Conservation (phyloP, 129 eudicot species). For the Mikania micrantha region DNA sequence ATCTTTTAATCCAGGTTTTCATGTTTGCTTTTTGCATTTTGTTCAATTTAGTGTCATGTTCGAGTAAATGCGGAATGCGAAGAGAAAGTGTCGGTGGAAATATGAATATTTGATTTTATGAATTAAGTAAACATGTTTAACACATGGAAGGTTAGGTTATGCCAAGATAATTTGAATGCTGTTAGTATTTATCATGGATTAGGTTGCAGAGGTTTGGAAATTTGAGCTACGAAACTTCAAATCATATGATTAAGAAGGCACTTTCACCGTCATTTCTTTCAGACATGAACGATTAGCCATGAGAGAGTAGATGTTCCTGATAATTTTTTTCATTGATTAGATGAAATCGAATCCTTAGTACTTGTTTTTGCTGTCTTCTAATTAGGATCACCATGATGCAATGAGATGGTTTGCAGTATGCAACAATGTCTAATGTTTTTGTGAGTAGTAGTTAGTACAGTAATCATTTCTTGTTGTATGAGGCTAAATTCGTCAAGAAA, state of each 20-base stretch:
- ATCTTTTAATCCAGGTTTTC: conserved; percentile 40
- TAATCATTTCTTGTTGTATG: not conserved
- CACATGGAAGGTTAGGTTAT: not conserved
- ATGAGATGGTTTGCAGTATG: not conserved
- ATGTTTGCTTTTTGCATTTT: not conserved
- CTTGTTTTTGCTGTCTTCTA: not conserved
- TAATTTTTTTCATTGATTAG: not conserved
- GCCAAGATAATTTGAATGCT: not conserved
- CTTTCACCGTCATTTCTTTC: not conserved
- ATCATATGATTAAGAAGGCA: not conserved
- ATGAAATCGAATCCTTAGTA: not conserved
- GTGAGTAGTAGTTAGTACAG: too few species aligned
- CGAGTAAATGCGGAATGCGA: not conserved
- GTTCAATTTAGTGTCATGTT: not conserved
- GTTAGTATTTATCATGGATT: not conserved
- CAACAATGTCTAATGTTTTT: too few species aligned
- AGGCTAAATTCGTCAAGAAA: not conserved
- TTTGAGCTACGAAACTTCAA: not conserved
- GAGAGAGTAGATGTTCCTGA: not conserved
- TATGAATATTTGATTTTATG: too few species aligned
- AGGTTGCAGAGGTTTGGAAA: not conserved
- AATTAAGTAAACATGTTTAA: too few species aligned
- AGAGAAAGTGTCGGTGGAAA: not conserved
- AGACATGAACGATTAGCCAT: not conserved
- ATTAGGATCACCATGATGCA: not conserved